Evolutionary conservation across 2,329 filamentous ascomycete species (phyloP), one percentile per base, ranked within the genome.

Genomic region (Fusarium chaquense): DNA sequence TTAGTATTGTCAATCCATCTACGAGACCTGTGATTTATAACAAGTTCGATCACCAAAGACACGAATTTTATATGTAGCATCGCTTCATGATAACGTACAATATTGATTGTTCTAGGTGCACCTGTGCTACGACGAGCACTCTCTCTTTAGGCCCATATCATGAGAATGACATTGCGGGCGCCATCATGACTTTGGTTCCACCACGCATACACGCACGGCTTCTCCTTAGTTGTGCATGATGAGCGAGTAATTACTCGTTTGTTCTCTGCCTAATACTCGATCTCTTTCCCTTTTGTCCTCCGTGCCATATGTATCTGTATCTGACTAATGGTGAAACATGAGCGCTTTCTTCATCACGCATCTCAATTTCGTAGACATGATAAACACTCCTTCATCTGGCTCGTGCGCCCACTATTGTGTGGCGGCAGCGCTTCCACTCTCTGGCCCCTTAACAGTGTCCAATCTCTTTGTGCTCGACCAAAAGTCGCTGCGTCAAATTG

Each of bases 361-460:
- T 20, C 40, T 40, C 28, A 22, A 61, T 35, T 55, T 65, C 43
- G 32, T 51, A 18, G 26, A 66, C 49, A 33, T 62, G 63, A 51
- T 66, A 44, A 55, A 36, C 41, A 44, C 67, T 68, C 67, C 51
- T 62, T 65, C 30, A 35, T 68, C 50, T 64, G 67, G 67, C 62
- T 70, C 67, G 63, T 65, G 67, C 67, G 51, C 44, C 54, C 51
- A 70, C 62, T 54, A 52, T 22, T 40, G n/a, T 53, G 73, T 68
- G 61, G 71, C 56, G 63, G 69, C 63, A 63, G 59, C 73, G 56
- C 69, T 74, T 70, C 62, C 69, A 73, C 40, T 72, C 73, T 72
- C 63, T 60, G 67, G 40, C 73, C 73, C 73, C 73, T 75, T 74
- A 74, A 69, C 62, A 67, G n/a, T 40, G 38, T 56, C 65, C 65